Evolutionary conservation across 1,139 yeast species (phyloP), one percentile per base, ranked within the genome.

Genomic region (Yamadazyma trypodendri): DNA sequence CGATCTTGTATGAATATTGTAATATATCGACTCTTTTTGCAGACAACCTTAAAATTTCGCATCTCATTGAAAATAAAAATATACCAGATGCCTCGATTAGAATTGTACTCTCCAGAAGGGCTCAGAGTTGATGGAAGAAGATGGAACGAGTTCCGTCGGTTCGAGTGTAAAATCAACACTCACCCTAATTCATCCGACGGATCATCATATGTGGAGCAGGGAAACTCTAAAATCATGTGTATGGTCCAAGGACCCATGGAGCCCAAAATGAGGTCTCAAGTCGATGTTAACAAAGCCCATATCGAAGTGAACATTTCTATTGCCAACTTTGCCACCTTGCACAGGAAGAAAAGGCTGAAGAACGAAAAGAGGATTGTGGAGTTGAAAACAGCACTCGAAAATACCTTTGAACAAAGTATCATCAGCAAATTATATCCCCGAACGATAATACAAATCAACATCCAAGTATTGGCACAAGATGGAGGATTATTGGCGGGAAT

Each of bases 71-170:
- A 8, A 13, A 13, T 15, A 24, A 31, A 31, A 24, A 21, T 12
- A 16, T 15, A 18, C 35, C 24, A 25, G n/a, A 75, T 75, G 84
- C 78, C 84, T 30, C 68, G 85, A 41, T 68, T 81, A 59, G 98
- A 90, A 65, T 63, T 90, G 35, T 89, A 86, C 55, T 88, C 96
- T 0, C 96, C 96, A 2, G 97, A 90, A 60, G 98, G 97, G 4
- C 72, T 92, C 34, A 73, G 97, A 49, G 70, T 84, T 10, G 97
- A 92, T 54, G 98, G 98, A 3, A 78, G 98, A 55, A 74, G 98
- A 50, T 89, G 95, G 92, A 88, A 90, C 53, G 97, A 92, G 58
- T 69, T 90, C 35, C 80, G 97, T 38, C 74, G 82, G 28, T 87
- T 92, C 53, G 79, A 79, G 31, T 86, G 96, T 54, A 76, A 80